A percentile compares a stretch with the other conserved stretches of the same genome.
These are phyloP conservation scores for Neurospora tetraspora DNA, from an alignment of 495 filamentous ascomycete genomes.

Conservation along the genomic window DNA sequence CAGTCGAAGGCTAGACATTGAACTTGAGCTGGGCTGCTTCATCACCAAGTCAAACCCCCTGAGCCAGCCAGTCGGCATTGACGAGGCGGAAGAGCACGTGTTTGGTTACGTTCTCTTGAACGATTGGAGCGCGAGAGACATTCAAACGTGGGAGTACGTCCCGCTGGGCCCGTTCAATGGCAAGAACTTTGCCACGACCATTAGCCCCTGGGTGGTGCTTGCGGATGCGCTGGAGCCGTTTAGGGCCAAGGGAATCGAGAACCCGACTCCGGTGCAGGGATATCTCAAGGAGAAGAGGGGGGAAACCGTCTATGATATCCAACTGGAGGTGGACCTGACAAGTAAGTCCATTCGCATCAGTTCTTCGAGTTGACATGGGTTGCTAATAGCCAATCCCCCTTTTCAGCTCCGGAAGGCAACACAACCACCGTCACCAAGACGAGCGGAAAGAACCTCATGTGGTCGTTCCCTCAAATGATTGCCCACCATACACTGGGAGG, in stretches of 20 bases:
- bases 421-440: constrained; percentile 56
- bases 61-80: constrained; percentile 51
- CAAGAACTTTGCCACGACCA: constrained; percentile 89
- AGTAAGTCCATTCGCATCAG: constrained; percentile 31
- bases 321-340: constrained; percentile 62
- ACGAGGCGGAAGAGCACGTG: constrained; percentile 59
- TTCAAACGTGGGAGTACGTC: constrained; percentile 86
- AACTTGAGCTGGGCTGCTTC: constrained; percentile 82
- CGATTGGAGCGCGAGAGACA: constrained; percentile 88
- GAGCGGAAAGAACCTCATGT: constrained; percentile 65
- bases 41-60: constrained; percentile 57
- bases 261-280: constrained; percentile 51
- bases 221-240: constrained; percentile 73
- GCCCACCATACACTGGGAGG: constrained; percentile 84
- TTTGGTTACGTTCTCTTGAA: constrained; percentile 89
- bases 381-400: constrained; percentile 4
- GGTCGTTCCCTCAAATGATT: constrained; percentile 91
- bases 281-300: constrained; percentile 59
- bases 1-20: constrained; percentile 65
- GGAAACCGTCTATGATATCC: constrained; percentile 62
- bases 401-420: constrained; percentile 46
- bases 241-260: constrained; percentile 45
- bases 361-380: not conserved
- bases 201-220: constrained; percentile 83
- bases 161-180: constrained; percentile 79